phyloP scores from a whole-genome alignment of 1,284 basidiomycete species.

The Austroboletus olivaceoglutinosus region DNA sequence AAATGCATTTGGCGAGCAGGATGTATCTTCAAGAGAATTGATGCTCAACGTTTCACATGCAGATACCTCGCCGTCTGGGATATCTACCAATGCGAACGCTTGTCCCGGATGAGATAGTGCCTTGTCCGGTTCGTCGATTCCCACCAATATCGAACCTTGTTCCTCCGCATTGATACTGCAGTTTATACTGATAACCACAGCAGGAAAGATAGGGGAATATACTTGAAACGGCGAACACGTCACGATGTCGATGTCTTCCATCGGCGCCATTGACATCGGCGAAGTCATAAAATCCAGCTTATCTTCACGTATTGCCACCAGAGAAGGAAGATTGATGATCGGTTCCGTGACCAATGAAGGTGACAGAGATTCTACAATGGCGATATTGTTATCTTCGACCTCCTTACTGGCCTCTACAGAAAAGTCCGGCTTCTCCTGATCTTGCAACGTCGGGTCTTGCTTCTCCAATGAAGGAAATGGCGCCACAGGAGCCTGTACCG shows the following conservation, averaged over 20 bases:
- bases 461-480: background rate
- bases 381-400: background rate
- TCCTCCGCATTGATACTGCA: background rate
- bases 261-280: background rate
- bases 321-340: slow-evolving; percentile 18
- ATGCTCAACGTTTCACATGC: too few relatives aligned
- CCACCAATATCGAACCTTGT: background rate
- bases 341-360: background rate
- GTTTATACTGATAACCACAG: slow-evolving; percentile 11
- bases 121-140: background rate
- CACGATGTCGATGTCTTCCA: slow-evolving; percentile 7
- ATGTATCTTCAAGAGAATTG: too few relatives aligned
- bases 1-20: too few relatives aligned
- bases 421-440: background rate
- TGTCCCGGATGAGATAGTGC: background rate
- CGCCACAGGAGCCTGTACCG: background rate
- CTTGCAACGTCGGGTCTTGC: background rate
- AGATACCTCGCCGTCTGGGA: background rate
- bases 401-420: background rate
- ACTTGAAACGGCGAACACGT: slow-evolving; percentile 17
- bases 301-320: background rate
- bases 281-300: background rate
- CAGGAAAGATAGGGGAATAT: background rate
- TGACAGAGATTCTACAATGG: background rate
- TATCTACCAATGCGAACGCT: background rate